These are phyloP conservation scores for Coprinellus micaceus DNA, from an alignment of 768 basidiomycete species.

Conservation along the genomic window DNA sequence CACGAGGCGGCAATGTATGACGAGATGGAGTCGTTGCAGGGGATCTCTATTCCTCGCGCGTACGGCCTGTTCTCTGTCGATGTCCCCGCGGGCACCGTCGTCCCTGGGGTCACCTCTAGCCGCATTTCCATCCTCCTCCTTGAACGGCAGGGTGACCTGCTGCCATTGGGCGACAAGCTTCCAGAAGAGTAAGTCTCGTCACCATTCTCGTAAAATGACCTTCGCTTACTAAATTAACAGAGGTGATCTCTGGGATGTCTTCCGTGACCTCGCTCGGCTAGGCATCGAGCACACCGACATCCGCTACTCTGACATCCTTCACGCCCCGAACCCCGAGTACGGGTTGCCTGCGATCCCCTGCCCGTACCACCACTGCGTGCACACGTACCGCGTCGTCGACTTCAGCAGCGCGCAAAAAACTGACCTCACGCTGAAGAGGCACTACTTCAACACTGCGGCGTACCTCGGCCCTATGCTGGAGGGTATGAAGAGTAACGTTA, in stretches of 20 bases:
- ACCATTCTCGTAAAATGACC: neutral
- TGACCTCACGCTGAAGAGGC: conserved; percentile 18
- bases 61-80: conserved; percentile 20
- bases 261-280: conserved; percentile 18
- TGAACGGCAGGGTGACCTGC: conserved; percentile 14
- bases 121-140: conserved; percentile 15
- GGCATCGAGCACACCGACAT: conserved; percentile 22
- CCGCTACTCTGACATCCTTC: conserved; percentile 19
- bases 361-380: conserved; percentile 14
- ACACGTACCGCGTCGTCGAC: conserved; percentile 18
- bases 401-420: conserved; percentile 19
- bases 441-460: conserved; percentile 18
- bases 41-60: conserved; percentile 18
- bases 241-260: conserved; percentile 21
- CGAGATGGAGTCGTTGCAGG: conserved; percentile 22
- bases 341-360: conserved; percentile 9
- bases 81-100: conserved; percentile 1
- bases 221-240: conserved; percentile 2
- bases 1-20: conserved; percentile 20
- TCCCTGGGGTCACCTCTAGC: neutral
- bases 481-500: conserved; percentile 16
- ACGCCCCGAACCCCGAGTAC: conserved; percentile 3
- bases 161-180: conserved; percentile 16
- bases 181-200: conserved; percentile 13
- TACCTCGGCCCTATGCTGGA: conserved; percentile 17